A percentile compares a stretch with the other conserved stretches of the same genome.
Conservation (phyloP, 192 early-diverging fungal species). For the Backusella macrospora region DNA sequence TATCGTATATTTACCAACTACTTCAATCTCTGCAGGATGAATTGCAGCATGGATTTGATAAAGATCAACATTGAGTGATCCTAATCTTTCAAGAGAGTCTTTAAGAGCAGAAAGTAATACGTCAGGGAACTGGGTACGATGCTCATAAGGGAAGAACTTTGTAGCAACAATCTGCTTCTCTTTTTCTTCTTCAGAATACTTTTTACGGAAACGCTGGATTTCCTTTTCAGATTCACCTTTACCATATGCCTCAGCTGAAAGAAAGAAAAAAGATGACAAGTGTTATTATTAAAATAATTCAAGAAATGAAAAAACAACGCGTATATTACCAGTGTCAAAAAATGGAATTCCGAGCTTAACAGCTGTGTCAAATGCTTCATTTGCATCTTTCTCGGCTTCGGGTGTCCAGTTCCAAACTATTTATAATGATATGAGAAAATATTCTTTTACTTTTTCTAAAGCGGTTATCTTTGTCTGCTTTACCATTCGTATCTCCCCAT, state of each 20-base stretch:
- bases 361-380: constrained; percentile 28
- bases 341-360: constrained; percentile 39
- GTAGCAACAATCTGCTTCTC: constrained; percentile 46
- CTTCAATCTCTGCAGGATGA: constrained; percentile 47
- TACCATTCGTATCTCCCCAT: constrained; percentile 44
- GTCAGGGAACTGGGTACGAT: constrained; percentile 42
- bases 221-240: constrained; percentile 51
- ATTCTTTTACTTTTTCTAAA: not conserved
- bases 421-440: constrained; percentile 1
- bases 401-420: constrained; percentile 43
- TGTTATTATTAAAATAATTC: not conserved
- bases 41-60: constrained; percentile 57
- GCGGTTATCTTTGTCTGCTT: not conserved
- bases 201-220: constrained; percentile 38
- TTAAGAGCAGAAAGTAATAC: constrained; percentile 47
- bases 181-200: constrained; percentile 30
- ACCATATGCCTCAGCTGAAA: constrained; percentile 49
- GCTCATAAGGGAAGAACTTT: constrained; percentile 52
- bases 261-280: not conserved
- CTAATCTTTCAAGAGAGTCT: constrained; percentile 49
- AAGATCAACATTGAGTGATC: constrained; percentile 46
- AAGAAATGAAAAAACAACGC: not conserved
- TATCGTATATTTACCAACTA: constrained; percentile 34
- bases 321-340: not conserved
- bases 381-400: constrained; percentile 44